phyloP scores from a whole-genome alignment of 768 basidiomycete genomes.

The Mycena rebaudengoi region DNA sequence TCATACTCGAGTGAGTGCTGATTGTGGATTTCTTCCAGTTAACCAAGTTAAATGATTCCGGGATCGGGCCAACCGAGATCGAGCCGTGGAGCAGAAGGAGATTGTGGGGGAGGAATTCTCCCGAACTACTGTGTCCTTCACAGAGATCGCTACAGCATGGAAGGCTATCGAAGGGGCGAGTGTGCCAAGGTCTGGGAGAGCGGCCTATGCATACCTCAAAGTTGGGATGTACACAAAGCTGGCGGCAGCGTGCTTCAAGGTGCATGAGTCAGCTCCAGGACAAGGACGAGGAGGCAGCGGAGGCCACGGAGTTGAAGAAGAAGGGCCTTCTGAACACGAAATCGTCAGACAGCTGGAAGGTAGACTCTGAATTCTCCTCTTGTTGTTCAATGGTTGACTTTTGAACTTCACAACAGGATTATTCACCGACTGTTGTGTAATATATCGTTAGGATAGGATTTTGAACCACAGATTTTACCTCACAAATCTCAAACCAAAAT shows the following conservation, averaged over 20 bases:
- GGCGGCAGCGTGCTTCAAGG: neutral
- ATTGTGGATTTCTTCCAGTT: slow-evolving; percentile 15
- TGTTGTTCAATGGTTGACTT: too few species aligned
- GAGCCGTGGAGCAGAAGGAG: slow-evolving; percentile 37
- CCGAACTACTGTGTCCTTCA: slow-evolving; percentile 16
- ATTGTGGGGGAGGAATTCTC: slow-evolving; percentile 37
- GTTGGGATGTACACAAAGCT: neutral
- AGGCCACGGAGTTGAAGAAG: neutral
- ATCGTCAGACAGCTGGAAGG: too few species aligned
- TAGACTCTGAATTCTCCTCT: too few species aligned
- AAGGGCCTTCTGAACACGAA: too few species aligned
- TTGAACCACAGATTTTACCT: too few species aligned
- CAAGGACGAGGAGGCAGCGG: neutral
- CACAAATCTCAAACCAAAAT: too few species aligned
- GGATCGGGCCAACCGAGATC: slow-evolving; percentile 32
- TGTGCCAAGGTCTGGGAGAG: neutral
- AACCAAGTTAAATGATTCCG: slow-evolving; percentile 38
- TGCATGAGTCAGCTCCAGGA: neutral
- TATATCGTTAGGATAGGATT: too few species aligned
- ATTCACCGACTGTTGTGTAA: too few species aligned
- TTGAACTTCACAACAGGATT: too few species aligned
- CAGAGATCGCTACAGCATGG: neutral
- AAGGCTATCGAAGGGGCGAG: neutral
- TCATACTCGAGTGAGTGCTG: neutral
- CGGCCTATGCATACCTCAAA: neutral